Base-by-base conservation (phyloP, 495 filamentous ascomycete species). In the Aspergillus haitiensis region DNA sequence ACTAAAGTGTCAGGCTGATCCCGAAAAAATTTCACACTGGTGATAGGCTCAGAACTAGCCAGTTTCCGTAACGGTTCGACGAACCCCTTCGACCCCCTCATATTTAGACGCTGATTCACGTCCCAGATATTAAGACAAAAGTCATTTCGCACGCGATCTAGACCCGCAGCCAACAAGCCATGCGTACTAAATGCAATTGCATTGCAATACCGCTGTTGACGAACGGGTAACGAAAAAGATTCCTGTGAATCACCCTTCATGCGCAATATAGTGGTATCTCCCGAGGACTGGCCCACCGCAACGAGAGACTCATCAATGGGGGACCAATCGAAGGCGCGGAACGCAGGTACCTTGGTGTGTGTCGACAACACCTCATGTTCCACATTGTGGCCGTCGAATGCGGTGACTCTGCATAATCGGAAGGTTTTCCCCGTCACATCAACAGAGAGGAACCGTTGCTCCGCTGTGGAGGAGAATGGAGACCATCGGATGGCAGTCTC, bases 261-360 rank as follows among this genome's bases (percentile, higher is more conserved):
- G 50, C 88, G 84, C 59, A 97, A 71, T 27, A 98, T 81, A 49
- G 88, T 88, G 58, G 92, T 89, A 63, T 94, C 86, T 34, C 94
- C 95, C 51, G 88, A 90, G 10, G 85, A 82, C 63, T 91, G 89
- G 32, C 94, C 94, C 13, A 98, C 85, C 32, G 89, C 92, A 44
- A 97, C 84, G 44, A 98, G 78, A 50, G 86, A 86, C 72, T 85
- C 84, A 61, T 90, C 80, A 15, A 81, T 78, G 9, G 90, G 87
- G 0, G 95, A 96, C 94, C 95, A 98, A 76, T 98, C 94, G 74
- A 96, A 97, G 32, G 93, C 91, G 52, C 87, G 91, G 67, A 96
- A 87, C 7, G 84, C 79, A n/a, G 92, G 92, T 15, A 97, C 83
- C 65, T 92, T 90, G 61, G 85, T 83, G 62, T 91, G 85, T 39